Base-by-base conservation (phyloP, 306 rosid genomes). In the Begonia masoniana region DNA sequence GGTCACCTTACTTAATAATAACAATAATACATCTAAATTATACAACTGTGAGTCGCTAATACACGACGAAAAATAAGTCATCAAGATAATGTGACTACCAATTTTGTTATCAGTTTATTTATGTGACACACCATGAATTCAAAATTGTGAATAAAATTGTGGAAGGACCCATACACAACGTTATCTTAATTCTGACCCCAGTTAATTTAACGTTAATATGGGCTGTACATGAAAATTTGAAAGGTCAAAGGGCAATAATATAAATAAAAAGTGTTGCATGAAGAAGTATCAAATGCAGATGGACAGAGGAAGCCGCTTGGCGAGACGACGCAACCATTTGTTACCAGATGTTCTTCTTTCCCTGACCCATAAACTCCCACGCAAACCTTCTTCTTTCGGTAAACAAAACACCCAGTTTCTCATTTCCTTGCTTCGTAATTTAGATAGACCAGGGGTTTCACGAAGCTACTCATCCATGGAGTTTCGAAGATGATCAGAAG, bases 191-290 rank as follows among this genome's bases (percentile, higher is more conserved):
- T 17, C 35, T 31, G 0, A 31, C 39, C 2, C 5, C 39, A 31
- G 39, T 31, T 31, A 31, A 31, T 31, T 31, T 31, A 31, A 31
- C 39, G 2, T 31, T 31, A 7, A 31, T 7, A 5, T 31, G 39
- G 39, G 39, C 8, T 31, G 39, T 31, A 7, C 39, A 31, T 6
- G 5, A 31, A 31, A 31, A 31, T 31, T 31, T 31, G 53, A 50
- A 12, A 14, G 53, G 16, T 13, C 9, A 1, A 54, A 53, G 85
- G 85, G 82, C 15, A 77, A 23, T 75, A 69, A 1, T 0, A 83
- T 85, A 59, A 79, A 15, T 10, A 15, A 12, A 13, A 56, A 70
- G 80, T 55, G 58, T 76, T 81, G 97, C 96, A 85, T 91, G 96
- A 58, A 62, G 23, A 60, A 64, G 71, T 62, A 72, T 48, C 56